phyloP scores from a whole-genome alignment of 164 flowering plant species.

The Aristolochia californica region DNA sequence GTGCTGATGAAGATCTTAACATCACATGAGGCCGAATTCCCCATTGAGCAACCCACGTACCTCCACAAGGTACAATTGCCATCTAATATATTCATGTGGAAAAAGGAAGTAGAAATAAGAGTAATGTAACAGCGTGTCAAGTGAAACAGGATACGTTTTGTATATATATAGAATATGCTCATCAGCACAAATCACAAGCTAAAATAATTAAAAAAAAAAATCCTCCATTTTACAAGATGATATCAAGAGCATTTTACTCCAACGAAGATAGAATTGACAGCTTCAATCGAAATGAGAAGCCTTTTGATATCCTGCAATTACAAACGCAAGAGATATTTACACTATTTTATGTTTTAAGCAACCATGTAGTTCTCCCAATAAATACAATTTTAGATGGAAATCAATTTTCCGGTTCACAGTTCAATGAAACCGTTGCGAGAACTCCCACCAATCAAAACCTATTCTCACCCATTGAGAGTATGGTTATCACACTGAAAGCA shows the following conservation, averaged over 20 bases:
- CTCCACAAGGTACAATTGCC: constrained; percentile 64
- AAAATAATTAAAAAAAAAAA: not conserved
- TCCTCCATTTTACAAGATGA: not conserved
- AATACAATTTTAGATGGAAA: too few species aligned
- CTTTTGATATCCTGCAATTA: too few species aligned
- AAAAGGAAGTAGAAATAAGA: not conserved
- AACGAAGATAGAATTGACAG: not conserved
- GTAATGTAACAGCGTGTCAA: not conserved
- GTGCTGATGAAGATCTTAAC: constrained; percentile 13
- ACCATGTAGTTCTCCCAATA: too few species aligned
- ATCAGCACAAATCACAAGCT: not conserved
- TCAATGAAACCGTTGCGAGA: too few species aligned
- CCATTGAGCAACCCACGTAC: constrained; percentile 59
- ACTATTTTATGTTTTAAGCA: too few species aligned
- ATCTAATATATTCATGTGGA: constrained; percentile 13
- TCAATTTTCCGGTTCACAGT: too few species aligned
- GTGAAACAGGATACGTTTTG: not conserved
- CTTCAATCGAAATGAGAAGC: too few species aligned
- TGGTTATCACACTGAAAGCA: too few species aligned
- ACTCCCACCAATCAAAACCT: too few species aligned
- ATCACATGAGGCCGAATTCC: constrained; percentile 45
- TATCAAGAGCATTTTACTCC: not conserved
- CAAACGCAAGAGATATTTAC: too few species aligned
- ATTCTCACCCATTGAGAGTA: too few species aligned
- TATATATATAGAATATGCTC: too few species aligned